Base-by-base conservation (phyloP, 2,329 filamentous ascomycete genomes). In the Sclerotinia spermophila region DNA sequence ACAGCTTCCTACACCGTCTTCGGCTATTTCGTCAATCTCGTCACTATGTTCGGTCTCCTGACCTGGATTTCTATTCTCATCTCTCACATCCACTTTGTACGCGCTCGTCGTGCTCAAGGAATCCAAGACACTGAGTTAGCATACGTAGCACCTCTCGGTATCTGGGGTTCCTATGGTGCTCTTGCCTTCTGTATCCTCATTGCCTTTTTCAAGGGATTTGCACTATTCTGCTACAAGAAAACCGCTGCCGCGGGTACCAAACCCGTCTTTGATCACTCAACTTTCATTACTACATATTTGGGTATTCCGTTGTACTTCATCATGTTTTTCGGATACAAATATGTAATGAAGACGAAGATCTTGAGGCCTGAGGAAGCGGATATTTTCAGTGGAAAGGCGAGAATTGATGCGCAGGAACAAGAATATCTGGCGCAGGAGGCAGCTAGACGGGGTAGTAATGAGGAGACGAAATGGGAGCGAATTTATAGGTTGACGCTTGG, bases 171-270 rank as follows among this genome's bases (percentile, higher is more conserved):
- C 0, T 88, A 89, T 77, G 82, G 83, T 71, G 91, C 91, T 0
- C 84, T 96, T 1, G 82, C 84, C 77, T 90, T 94, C 81, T 94
- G 91, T 81, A 84, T 86, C 77, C 78, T 96, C 35, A 92, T 96
- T 72, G 87, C 90, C 1, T 78, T 96, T 62, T 96, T 92, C 78
- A 96, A 96, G 86, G 95, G 94, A 84, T 96, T 89, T 81, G 84
- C 87, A 69, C 89, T 91, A 71, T 96, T 96, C 80, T 71, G 69
- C 40, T 72, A 71, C n/a, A 72, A 72, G 30, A 66, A 27, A 27
- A 72, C 71, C 17, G 35, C 71, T 2, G 30, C 35, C 5, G 56
- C 56, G 83, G 87, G 84, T 68, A 83, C 83, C 24, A 86, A 83
- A 69, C 85, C 83, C 1, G 65, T 55, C 35, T 91, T 90, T 73